Evolutionary conservation across 2,329 filamentous ascomycete genomes (phyloP).

Genomic region (Fusarium coicis): DNA sequence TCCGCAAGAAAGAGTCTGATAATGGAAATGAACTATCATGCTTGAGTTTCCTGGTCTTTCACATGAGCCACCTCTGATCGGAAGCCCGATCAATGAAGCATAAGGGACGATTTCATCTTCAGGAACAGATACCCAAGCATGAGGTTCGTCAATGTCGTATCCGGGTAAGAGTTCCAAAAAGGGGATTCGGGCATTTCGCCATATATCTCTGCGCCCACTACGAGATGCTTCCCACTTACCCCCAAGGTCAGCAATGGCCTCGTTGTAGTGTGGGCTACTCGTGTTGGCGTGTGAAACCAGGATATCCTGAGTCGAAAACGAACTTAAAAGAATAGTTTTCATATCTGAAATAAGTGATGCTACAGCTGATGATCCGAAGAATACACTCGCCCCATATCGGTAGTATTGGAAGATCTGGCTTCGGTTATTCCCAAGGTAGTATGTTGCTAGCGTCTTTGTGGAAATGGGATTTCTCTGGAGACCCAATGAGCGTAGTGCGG

Average conservation of each 20-base stretch:
- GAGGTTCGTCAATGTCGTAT: accelerated
- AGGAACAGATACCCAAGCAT: background rate
- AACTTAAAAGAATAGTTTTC: background rate
- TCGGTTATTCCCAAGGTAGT: background rate
- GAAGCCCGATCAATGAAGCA: background rate
- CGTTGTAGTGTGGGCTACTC: background rate
- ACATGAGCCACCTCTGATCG: background rate
- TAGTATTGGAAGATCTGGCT: no score
- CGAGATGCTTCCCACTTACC: background rate
- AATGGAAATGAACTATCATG: background rate
- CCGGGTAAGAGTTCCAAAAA: background rate
- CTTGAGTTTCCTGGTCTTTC: background rate
- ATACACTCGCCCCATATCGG: no score
- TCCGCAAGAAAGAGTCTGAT: background rate
- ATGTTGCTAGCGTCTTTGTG: background rate
- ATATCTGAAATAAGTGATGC: no score
- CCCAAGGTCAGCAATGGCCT: background rate
- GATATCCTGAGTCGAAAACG: background rate
- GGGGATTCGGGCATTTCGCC: background rate
- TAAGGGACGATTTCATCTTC: background rate
- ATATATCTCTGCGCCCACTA: background rate
- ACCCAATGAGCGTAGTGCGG: background rate
- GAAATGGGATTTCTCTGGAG: accelerated
- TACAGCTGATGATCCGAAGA: no score
- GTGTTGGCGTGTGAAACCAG: background rate